Evolutionary conservation across 192 early-diverging fungal species (phyloP), one percentile per base, ranked within the genome.

Genomic region (Obelidium mucronatum): DNA sequence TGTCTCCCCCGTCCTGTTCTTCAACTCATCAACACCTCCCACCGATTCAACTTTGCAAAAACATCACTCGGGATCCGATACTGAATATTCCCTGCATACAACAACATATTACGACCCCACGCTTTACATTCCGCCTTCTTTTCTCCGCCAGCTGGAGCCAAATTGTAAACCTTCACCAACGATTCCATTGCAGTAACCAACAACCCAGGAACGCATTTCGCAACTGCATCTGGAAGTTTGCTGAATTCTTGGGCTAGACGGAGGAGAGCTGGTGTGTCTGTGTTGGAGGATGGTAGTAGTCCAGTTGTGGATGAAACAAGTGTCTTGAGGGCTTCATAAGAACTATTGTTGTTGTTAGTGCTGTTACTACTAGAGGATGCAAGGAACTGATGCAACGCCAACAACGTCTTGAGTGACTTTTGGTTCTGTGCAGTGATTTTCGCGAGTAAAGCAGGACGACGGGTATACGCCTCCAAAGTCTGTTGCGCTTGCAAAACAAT

Each of bases 11-110:
- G n/a, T n/a, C n/a, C n/a, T n/a, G n/a, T 60, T 33, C 30, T 28
- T 33, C 24, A 60, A 60, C 19, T 76, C 88, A 93, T 92, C 83
- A 87, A 77, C 15, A 89, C 86, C 34, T 90, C 83, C 80, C 87
- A 85, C n/a, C 90, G 89, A 78, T 94, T 97, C 56, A 97, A 85
- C 62, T 82, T 85, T 6, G 89, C 88, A 79, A 92, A 90, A 0
- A 91, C 91, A 55, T 96, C 94, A 1, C 88, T 82, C 19, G 95
- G 92, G 80, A 97, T 93, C 15, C 93, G 81, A 84, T 94, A 95
- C 83, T 93, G 92, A 62, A 97, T 88, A 74, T 89, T 89, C 6
- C 95, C 94, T 1, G 91, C 91, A 90, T 94, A 95, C 66, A 92
- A 86, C 82, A 93, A 89, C 33, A 97, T 44, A 0, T 89, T 83